These are phyloP conservation scores for Seiridium cupressi DNA, from an alignment of 2,329 filamentous ascomycete genomes.

Conservation along the genomic window DNA sequence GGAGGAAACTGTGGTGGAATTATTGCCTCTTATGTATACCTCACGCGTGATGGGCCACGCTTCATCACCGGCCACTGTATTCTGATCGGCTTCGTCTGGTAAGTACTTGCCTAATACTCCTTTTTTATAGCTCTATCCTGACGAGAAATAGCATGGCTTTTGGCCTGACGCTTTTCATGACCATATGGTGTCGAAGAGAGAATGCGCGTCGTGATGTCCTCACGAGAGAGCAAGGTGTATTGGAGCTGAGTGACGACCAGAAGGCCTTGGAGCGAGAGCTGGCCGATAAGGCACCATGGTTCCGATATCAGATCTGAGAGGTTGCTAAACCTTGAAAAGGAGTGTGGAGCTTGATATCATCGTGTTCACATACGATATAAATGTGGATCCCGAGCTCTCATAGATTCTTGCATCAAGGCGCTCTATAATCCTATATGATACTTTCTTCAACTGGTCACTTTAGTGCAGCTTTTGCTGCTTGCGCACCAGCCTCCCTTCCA, in stretches of 20 bases:
- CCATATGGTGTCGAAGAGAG: slow-evolving; percentile 26
- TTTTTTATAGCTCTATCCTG: neutral
- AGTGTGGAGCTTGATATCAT: neutral
- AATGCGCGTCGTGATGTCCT: slow-evolving; percentile 27
- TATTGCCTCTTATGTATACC: slow-evolving; percentile 40
- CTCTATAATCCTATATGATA: neutral
- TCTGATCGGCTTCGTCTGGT: slow-evolving; percentile 20
- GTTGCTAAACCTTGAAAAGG: neutral
- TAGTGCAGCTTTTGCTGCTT: slow-evolving; percentile 33
- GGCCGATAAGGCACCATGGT: slow-evolving; percentile 29
- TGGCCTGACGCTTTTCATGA: slow-evolving; percentile 29
- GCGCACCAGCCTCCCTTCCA: slow-evolving; percentile 54
- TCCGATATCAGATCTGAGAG: slow-evolving; percentile 19
- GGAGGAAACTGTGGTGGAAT: slow-evolving; percentile 52
- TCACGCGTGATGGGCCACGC: slow-evolving; percentile 35
- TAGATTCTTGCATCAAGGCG: neutral
- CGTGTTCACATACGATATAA: neutral
- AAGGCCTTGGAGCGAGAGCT: slow-evolving; percentile 26
- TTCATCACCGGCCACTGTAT: slow-evolving; percentile 38
- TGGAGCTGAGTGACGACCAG: slow-evolving; percentile 26
- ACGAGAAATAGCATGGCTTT: slow-evolving; percentile 23
- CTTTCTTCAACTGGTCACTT: neutral
- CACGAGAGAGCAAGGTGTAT: slow-evolving; percentile 7
- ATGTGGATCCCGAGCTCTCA: neutral
- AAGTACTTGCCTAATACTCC: slow-evolving; percentile 10